A percentile compares a stretch with the other conserved stretches of the same genome.
phyloP scores from a whole-genome alignment of 2,329 filamentous ascomycete genomes.

The Phaeophleospora eucalypticola region DNA sequence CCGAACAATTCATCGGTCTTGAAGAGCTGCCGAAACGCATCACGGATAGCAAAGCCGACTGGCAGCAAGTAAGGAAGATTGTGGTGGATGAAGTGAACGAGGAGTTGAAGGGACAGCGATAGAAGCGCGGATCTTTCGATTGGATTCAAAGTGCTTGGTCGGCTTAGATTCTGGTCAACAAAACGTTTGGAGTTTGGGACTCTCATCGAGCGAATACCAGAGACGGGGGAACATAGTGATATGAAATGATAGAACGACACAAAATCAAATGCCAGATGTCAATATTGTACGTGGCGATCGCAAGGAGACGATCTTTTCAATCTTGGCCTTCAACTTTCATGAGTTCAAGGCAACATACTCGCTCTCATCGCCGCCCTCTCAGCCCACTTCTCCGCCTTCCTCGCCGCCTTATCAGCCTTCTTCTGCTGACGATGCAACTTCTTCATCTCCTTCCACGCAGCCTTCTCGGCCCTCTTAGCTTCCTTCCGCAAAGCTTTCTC shows the following conservation, averaged over 20 bases:
- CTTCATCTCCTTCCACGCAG: slow-evolving; percentile 5
- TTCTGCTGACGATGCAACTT: slow-evolving; percentile 5
- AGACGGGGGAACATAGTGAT: no score
- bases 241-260: no score
- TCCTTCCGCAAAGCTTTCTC: slow-evolving; percentile 3
- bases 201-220: no score
- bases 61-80: slow-evolving; percentile 70
- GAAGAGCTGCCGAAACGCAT: slow-evolving; percentile 72
- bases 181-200: no score
- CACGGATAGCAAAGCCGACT: slow-evolving; percentile 61
- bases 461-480: slow-evolving; percentile 2
- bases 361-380: neutral
- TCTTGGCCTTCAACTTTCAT: no score
- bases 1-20: slow-evolving; percentile 75
- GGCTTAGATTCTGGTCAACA: no score
- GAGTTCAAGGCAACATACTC: neutral
- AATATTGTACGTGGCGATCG: no score
- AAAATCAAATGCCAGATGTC: no score
- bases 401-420: slow-evolving; percentile 7
- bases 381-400: slow-evolving; percentile 11
- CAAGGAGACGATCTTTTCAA: no score
- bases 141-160: no score
- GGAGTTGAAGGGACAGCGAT: slow-evolving; percentile 23
- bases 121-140: neutral
- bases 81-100: slow-evolving; percentile 67